Evolutionary conservation across 495 filamentous ascomycete species (phyloP).

Genomic region (Penicillium simplicissimum): DNA sequence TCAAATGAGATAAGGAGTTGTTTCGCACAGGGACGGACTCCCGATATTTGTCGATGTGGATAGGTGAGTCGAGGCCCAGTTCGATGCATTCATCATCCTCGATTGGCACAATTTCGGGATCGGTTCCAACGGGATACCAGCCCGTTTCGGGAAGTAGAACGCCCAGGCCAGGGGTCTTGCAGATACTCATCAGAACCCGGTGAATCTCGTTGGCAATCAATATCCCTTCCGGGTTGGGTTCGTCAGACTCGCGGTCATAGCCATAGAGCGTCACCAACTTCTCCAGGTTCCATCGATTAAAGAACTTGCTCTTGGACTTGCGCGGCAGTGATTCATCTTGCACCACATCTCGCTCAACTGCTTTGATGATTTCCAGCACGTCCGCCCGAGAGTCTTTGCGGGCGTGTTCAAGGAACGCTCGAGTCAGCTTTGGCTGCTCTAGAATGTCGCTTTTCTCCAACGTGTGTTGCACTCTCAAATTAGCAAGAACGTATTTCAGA

Average conservation of each 20-base stretch:
- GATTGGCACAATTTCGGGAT: conserved; percentile 49
- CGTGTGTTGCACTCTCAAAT: conserved; percentile 67
- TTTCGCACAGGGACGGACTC: conserved; percentile 73
- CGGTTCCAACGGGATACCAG: conserved; percentile 70
- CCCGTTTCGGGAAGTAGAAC: conserved; percentile 67
- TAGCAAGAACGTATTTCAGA: conserved; percentile 70
- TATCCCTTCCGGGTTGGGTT: conserved; percentile 36
- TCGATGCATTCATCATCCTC: conserved; percentile 57
- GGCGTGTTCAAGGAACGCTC: conserved; percentile 67
- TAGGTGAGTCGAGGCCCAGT: conserved; percentile 64
- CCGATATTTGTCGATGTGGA: conserved; percentile 66
- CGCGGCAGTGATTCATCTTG: conserved; percentile 68
- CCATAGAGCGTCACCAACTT: conserved; percentile 71
- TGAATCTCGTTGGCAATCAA: conserved; percentile 63
- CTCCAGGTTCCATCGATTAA: conserved; percentile 68
- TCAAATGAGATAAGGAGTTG: conserved; percentile 68
- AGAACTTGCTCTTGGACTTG: conserved; percentile 68
- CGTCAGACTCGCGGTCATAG: conserved; percentile 50
- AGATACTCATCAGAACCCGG: conserved; percentile 69
- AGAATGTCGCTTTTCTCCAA: conserved; percentile 74
- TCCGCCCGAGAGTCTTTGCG: conserved; percentile 71
- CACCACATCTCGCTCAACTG: conserved; percentile 64
- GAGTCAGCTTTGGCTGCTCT: conserved; percentile 67
- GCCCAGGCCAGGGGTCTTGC: conserved; percentile 68
- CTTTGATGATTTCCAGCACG: conserved; percentile 65